Evolutionary conservation across 306 rosid species (phyloP).

Genomic region (Cicer yamashitae): DNA sequence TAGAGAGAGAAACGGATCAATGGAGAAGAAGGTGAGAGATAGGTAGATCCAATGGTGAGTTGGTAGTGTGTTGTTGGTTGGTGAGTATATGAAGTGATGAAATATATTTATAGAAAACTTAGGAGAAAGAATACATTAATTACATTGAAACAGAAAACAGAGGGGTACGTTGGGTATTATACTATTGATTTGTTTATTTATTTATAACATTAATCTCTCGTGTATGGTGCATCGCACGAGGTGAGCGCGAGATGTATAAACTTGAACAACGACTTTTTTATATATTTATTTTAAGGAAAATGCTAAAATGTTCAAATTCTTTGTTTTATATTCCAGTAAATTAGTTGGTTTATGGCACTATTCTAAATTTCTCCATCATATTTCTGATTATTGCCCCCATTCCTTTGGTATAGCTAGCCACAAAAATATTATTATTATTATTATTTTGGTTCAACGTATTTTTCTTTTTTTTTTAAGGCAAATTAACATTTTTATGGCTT

Average conservation of each 20-base stretch:
- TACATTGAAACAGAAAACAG: neutral
- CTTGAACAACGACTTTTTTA: neutral
- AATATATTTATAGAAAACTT: neutral
- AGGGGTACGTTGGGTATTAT: conserved; percentile 5
- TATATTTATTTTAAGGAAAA: no score
- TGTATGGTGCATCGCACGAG: neutral
- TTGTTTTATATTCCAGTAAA: no score
- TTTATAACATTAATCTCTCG: neutral
- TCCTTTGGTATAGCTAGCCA: no score
- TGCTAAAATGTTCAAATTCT: no score
- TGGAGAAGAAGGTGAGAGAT: conserved; percentile 27
- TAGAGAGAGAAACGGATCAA: conserved; percentile 32
- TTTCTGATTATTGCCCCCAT: no score
- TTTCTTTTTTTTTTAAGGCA: no score
- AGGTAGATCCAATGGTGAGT: conserved; percentile 29
- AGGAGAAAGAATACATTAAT: neutral
- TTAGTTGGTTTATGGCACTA: no score
- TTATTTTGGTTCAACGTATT: no score
- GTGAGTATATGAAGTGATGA: neutral
- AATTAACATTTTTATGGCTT: no score
- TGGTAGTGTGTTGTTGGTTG: neutral
- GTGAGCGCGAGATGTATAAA: neutral
- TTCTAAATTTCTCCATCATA: no score
- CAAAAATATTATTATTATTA: no score
- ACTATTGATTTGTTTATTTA: neutral